These are phyloP conservation scores for Penicillium ochrochloron DNA, from an alignment of 495 filamentous ascomycete genomes.

Conservation along the genomic window DNA sequence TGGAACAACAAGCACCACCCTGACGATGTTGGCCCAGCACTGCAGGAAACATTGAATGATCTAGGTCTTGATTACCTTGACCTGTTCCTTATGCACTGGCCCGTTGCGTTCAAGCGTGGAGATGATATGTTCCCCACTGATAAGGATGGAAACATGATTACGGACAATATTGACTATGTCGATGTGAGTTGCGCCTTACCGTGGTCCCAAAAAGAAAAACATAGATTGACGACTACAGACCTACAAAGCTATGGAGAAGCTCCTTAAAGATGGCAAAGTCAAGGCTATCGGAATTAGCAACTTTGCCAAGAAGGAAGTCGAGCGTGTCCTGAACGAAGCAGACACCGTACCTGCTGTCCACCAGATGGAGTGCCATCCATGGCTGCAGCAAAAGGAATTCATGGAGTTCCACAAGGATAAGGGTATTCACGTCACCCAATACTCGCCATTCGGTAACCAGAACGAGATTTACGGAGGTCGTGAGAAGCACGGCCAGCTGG, in stretches of 20 bases:
- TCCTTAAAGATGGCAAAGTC: conserved; percentile 58
- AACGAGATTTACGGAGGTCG: conserved; percentile 63
- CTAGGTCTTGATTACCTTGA: conserved; percentile 70
- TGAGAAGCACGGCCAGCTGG: conserved; percentile 56
- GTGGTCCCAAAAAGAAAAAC: neutral
- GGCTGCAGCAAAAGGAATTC: conserved; percentile 64
- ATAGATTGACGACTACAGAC: conserved; percentile 46
- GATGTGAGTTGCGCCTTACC: conserved; percentile 44
- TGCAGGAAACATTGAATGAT: conserved; percentile 63
- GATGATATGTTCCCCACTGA: conserved; percentile 46
- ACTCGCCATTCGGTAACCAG: conserved; percentile 74
- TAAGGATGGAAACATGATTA: conserved; percentile 49
- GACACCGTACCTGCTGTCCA: conserved; percentile 63
- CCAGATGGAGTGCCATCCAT: conserved; percentile 67
- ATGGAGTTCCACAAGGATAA: conserved; percentile 56
- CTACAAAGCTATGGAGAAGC: conserved; percentile 68
- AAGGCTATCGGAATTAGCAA: conserved; percentile 79
- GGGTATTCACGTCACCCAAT: conserved; percentile 66
- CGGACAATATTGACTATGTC: conserved; percentile 52
- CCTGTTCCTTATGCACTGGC: conserved; percentile 74
- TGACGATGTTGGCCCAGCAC: conserved; percentile 61
- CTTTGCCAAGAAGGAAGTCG: conserved; percentile 70
- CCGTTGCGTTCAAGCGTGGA: conserved; percentile 54
- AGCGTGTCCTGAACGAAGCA: conserved; percentile 64
- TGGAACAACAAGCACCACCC: conserved; percentile 72